Conservation (phyloP, 2,329 filamentous ascomycete genomes). For the Hymenotorrendiella dingleyae region DNA sequence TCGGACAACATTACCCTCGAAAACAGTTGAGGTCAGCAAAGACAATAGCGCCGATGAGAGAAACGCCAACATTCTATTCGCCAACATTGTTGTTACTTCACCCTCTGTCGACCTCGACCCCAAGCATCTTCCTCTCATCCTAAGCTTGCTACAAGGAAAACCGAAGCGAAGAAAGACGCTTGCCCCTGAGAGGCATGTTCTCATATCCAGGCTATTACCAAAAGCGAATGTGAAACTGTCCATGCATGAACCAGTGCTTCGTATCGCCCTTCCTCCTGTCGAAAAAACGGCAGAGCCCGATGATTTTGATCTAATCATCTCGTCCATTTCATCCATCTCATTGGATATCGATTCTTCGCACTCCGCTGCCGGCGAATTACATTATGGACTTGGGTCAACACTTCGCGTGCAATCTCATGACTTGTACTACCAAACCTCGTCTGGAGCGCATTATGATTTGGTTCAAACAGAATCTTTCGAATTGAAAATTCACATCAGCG, state of each 20-base stretch:
- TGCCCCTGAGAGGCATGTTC: conserved; percentile 50
- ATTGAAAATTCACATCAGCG: conserved; percentile 76
- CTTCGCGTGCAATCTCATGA: conserved; percentile 80
- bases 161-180: conserved; percentile 37
- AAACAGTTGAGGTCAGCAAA: conserved; percentile 76
- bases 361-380: conserved; percentile 71
- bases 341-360: conserved; percentile 95
- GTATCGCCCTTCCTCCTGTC: conserved; percentile 80
- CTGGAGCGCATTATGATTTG: conserved; percentile 77
- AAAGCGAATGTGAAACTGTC: conserved; percentile 95
- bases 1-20: conserved; percentile 89
- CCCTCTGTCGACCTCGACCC: conserved; percentile 91
- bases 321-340: conserved; percentile 87
- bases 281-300: conserved; percentile 58
- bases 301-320: conserved; percentile 93
- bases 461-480: conserved; percentile 85
- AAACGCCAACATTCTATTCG: conserved; percentile 93
- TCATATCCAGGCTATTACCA: conserved; percentile 86
- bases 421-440: conserved; percentile 89
- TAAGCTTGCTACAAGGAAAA: conserved; percentile 65
- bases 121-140: conserved; percentile 78
- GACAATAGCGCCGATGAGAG: conserved; percentile 71
- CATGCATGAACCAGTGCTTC: conserved; percentile 89
- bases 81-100: conserved; percentile 92
- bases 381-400: conserved; percentile 80